Evolutionary conservation across 2,329 filamentous ascomycete species (phyloP), one percentile per base, ranked within the genome.

Genomic region (Xylariaceae sp.): DNA sequence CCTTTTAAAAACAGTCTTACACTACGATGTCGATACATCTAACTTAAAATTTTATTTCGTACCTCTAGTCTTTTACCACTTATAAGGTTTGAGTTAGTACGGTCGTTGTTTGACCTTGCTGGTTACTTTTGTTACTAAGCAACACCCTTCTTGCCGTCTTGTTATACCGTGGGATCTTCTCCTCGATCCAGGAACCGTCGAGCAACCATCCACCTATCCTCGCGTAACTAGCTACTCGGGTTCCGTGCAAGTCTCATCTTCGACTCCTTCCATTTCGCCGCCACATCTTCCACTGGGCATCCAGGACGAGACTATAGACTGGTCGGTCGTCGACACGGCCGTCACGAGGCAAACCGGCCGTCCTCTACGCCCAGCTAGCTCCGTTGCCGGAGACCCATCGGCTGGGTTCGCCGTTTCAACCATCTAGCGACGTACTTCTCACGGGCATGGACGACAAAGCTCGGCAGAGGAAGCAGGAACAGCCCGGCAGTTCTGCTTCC

Each of bases 401-500:
- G 80, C 80, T 85, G 73, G 81, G 84, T 80, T 80, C 82, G 76
- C 79, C 79, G 76, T 76, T 81, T 76, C 79, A 78, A 76, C 78
- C 79, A 74, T 78, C 78, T 75, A 73, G 76, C 70, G 76, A 80
- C 75, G 75, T 78, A 74, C 76, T 78, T 71, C 74, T 79, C 79
- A 73, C 76, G 76, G 87, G 85, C 73, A 95, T 95, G 91, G 91
- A 94, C 81, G 87, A 89, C 77, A 85, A 87, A 79, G 85, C 84
- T 76, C 86, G 84, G 73, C 82, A 85, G 71, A 83, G 87, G 80
- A 88, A 89, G 83, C 88, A 89, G 79, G 89, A 90, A 76, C 81
- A 83, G 76, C 82, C 85, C 73, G 79, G 83, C 75, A 87, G 88
- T 77, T 80, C 85, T 70, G 75, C 78, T 70, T 81, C 81, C 75